Conservation (phyloP, 148 eudicot genomes). For the Agrostemma githago region DNA sequence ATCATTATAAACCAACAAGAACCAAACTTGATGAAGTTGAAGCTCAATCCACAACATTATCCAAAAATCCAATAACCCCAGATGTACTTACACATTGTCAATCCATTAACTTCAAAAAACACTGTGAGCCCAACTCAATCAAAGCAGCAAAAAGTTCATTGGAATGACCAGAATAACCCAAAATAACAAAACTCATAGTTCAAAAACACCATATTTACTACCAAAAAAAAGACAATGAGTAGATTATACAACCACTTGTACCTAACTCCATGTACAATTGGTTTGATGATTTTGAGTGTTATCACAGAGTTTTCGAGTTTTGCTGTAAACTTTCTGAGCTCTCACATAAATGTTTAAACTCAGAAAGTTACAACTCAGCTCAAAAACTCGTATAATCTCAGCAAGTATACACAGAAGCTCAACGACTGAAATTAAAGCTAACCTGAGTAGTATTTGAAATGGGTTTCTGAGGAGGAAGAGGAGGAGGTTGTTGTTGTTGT, state of each 20-base stretch:
- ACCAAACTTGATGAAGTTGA: not conserved
- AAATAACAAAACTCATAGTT: not conserved
- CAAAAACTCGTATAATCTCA: not conserved
- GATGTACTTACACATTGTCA: not conserved
- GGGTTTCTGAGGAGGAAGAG: conserved; percentile 18
- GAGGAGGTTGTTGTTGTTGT: not conserved
- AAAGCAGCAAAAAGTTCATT: not conserved
- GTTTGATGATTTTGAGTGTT: too few relatives aligned
- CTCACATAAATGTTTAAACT: too few relatives aligned
- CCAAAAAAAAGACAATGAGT: too few relatives aligned
- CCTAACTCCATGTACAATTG: too few relatives aligned
- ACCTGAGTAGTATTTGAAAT: conserved; percentile 23
- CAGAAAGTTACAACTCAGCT: not conserved
- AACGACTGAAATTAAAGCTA: conserved; percentile 2
- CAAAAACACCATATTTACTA: not conserved
- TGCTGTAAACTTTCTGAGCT: too few relatives aligned
- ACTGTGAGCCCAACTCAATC: not conserved
- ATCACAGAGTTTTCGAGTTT: too few relatives aligned
- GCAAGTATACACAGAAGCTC: not conserved
- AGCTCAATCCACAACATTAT: too few relatives aligned
- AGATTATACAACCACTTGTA: too few relatives aligned
- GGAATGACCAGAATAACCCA: not conserved
- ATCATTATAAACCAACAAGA: not conserved
- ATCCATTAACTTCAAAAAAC: not conserved
- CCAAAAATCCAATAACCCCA: too few relatives aligned